A percentile compares a stretch with the other conserved stretches of the same genome.
Evolutionary conservation across 305 asterid species (phyloP).

Genomic region (Salvia sclarea): DNA sequence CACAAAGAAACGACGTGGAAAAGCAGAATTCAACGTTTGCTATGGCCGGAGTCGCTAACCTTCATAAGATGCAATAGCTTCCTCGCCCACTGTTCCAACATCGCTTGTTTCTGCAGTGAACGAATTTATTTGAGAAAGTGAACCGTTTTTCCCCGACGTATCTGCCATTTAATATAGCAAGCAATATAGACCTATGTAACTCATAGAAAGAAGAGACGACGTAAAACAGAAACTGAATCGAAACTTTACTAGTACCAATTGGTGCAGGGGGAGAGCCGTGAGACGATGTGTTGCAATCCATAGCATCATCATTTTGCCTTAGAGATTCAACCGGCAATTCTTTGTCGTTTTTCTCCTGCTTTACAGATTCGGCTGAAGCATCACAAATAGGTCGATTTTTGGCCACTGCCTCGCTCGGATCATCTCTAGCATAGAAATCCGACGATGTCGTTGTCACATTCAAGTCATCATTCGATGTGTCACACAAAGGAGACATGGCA

Average conservation of each 20-base stretch:
- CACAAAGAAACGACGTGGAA: neutral
- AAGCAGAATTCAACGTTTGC: neutral
- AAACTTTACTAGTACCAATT: slow-evolving; percentile 34
- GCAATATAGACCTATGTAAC: no score
- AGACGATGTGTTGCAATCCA: slow-evolving; percentile 28
- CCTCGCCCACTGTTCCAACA: slow-evolving; percentile 25
- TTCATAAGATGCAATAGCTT: slow-evolving; percentile 28
- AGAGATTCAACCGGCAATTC: slow-evolving; percentile 31
- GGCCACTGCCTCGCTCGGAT: slow-evolving; percentile 36
- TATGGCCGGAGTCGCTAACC: slow-evolving; percentile 27
- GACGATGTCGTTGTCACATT: slow-evolving; percentile 24
- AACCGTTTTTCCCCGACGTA: neutral
- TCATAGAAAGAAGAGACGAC: neutral
- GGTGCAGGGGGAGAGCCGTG: slow-evolving; percentile 32
- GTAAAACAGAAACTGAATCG: slow-evolving; percentile 1
- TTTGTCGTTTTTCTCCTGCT: slow-evolving; percentile 36
- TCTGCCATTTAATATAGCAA: slow-evolving; percentile 35
- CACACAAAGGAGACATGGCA: slow-evolving; percentile 30
- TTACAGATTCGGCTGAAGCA: slow-evolving; percentile 35
- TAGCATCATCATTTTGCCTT: slow-evolving; percentile 38
- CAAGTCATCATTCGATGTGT: slow-evolving; percentile 29
- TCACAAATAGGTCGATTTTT: slow-evolving; percentile 9
- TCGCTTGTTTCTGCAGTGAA: slow-evolving; percentile 12
- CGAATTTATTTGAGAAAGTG: slow-evolving; percentile 14
- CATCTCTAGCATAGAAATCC: slow-evolving; percentile 27